phyloP scores from a whole-genome alignment of 2,329 filamentous ascomycete genomes.

The Neofusicoccum umdonicola region DNA sequence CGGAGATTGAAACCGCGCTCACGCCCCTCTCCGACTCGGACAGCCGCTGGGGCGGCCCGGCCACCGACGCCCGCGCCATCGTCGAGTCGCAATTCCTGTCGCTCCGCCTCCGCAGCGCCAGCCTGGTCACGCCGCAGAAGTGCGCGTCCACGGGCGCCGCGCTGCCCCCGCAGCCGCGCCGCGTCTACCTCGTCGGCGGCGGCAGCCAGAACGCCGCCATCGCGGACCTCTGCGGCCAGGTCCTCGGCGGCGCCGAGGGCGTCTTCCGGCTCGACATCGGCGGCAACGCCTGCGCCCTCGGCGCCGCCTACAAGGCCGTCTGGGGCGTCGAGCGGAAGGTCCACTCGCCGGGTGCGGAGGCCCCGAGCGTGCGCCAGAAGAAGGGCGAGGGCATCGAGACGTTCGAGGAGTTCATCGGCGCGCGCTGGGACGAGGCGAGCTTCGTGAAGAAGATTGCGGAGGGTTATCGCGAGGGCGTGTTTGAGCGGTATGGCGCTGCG shows the following conservation, averaged over 20 bases:
- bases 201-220: constrained; percentile 89
- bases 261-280: constrained; percentile 93
- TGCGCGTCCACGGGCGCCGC: constrained; percentile 37
- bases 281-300: constrained; percentile 90
- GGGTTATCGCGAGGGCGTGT: constrained; percentile 73
- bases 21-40: constrained; percentile 48
- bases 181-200: constrained; percentile 92
- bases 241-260: constrained; percentile 84
- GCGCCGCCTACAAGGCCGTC: constrained; percentile 91
- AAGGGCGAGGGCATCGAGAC: constrained; percentile 53
- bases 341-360: not conserved
- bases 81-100: constrained; percentile 94
- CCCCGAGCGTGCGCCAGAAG: not conserved
- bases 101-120: constrained; percentile 78
- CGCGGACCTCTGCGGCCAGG: constrained; percentile 77
- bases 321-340: constrained; percentile 74
- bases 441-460: constrained; percentile 80
- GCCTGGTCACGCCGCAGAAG: constrained; percentile 59
- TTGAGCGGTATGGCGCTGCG: constrained; percentile 74
- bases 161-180: constrained; percentile 78
- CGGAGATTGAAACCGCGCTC: constrained; percentile 35
- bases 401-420: constrained; percentile 84
- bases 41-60: constrained; percentile 54
- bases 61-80: constrained; percentile 77
- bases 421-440: constrained; percentile 79